Conservation (phyloP, 306 rosid species). For the Lathyrus oleraceus region DNA sequence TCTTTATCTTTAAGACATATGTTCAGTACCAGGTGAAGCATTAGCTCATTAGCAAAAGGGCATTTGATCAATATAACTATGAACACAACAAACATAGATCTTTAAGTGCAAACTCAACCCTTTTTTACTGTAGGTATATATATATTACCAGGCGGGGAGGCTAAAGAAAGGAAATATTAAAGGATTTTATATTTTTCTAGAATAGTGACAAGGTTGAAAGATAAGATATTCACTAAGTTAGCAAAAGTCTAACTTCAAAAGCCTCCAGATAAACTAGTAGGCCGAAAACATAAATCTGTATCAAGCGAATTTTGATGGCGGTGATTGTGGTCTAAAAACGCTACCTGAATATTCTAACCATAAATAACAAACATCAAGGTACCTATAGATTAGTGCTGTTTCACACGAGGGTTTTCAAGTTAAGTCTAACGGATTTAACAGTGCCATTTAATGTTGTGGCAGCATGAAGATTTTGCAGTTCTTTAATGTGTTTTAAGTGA, state of each 20-base stretch:
- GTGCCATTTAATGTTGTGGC: not conserved
- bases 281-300: not conserved
- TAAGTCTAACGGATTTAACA: not conserved
- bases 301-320: not conserved
- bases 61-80: not conserved
- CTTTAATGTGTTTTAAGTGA: not conserved
- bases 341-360: not conserved
- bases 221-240: conserved; percentile 6
- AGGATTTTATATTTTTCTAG: not conserved
- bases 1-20: conserved; percentile 6
- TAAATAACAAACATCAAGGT: conserved; percentile 4
- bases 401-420: conserved; percentile 20
- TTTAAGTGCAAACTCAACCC: conserved; percentile 11
- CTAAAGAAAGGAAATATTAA: conserved; percentile 1
- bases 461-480: not conserved
- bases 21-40: conserved; percentile 9
- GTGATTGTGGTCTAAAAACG: conserved; percentile 15
- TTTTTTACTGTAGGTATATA: not conserved
- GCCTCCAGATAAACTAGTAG: not conserved
- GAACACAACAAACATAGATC: conserved; percentile 1
- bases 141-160: not conserved
- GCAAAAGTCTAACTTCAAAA: not conserved
- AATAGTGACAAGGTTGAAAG: conserved; percentile 8
- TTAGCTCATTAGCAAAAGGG: conserved; percentile 19
- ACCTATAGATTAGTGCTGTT: conserved; percentile 1